These are phyloP conservation scores for Monascus ruber DNA, from an alignment of 2,329 filamentous ascomycete genomes.

Conservation along the genomic window DNA sequence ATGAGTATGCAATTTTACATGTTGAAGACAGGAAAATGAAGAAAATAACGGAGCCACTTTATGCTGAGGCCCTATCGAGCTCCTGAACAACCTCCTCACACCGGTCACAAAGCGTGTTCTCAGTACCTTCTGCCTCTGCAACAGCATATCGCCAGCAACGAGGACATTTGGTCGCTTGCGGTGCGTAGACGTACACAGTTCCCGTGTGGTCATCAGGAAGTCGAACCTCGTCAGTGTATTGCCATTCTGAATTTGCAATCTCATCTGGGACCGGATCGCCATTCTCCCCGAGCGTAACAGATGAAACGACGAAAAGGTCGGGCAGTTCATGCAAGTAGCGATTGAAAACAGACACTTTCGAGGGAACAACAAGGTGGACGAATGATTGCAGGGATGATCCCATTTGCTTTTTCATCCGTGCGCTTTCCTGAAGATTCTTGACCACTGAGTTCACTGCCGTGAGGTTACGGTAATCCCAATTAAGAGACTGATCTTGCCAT, in stretches of 20 bases:
- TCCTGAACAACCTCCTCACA: conserved; percentile 56
- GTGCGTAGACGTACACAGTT: conserved; percentile 33
- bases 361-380: conserved; percentile 38
- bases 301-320: conserved; percentile 58
- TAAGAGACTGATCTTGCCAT: conserved; percentile 39
- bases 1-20: no score
- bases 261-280: conserved; percentile 13
- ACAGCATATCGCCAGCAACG: conserved; percentile 83
- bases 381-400: conserved; percentile 72
- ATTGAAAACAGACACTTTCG: conserved; percentile 11
- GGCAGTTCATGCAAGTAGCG: conserved; percentile 41
- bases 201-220: conserved; percentile 21
- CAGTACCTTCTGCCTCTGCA: conserved; percentile 29
- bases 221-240: conserved; percentile 32
- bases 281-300: conserved; percentile 41
- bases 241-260: conserved; percentile 28
- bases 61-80: conserved; percentile 10
- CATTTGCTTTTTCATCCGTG: conserved; percentile 58
- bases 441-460: conserved; percentile 51
- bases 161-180: conserved; percentile 58
- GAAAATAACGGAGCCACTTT: background rate
- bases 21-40: background rate
- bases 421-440: conserved; percentile 64
- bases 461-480: conserved; percentile 30
- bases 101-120: conserved; percentile 57